Evolutionary conservation across 1,139 yeast genomes (phyloP).

Genomic region (Magnusiomyces sp.): DNA sequence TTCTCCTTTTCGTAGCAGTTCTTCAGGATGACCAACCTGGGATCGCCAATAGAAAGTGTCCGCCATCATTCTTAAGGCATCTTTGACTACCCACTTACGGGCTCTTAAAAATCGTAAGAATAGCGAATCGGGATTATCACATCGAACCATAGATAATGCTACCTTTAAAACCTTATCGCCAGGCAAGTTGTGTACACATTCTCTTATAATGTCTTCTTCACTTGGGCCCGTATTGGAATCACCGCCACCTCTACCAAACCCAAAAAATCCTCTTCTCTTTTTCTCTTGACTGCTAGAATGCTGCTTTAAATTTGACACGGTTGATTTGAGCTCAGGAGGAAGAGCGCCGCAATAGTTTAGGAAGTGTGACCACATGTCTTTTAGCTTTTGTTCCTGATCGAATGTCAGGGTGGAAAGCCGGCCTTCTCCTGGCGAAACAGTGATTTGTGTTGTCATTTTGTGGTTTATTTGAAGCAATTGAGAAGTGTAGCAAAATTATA

Average conservation of each 20-base stretch:
- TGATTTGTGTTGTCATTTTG: background rate
- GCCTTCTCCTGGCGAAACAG: constrained; percentile 31
- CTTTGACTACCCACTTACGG: constrained; percentile 61
- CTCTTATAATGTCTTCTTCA: constrained; percentile 7
- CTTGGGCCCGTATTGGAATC: background rate
- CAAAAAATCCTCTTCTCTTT: constrained; percentile 22
- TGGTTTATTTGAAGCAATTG: no score
- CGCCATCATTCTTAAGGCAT: constrained; percentile 57
- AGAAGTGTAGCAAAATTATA: no score
- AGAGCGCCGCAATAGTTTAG: constrained; percentile 55
- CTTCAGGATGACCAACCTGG: constrained; percentile 48
- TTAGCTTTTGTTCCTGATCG: constrained; percentile 58
- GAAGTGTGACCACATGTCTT: constrained; percentile 67
- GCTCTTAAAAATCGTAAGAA: constrained; percentile 62
- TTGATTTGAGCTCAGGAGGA: constrained; percentile 28
- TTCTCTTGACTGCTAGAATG: constrained; percentile 13
- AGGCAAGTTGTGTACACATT: constrained; percentile 5
- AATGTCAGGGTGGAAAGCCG: constrained; percentile 50
- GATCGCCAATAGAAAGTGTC: constrained; percentile 63
- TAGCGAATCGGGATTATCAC: constrained; percentile 65
- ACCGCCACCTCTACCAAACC: constrained; percentile 20
- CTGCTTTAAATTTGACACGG: constrained; percentile 20
- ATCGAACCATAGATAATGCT: constrained; percentile 46
- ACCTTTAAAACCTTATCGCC: constrained; percentile 18
- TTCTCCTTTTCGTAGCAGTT: constrained; percentile 56